phyloP scores from a whole-genome alignment of 2,329 filamentous ascomycete species.

The Sporothrix dimorphospora region DNA sequence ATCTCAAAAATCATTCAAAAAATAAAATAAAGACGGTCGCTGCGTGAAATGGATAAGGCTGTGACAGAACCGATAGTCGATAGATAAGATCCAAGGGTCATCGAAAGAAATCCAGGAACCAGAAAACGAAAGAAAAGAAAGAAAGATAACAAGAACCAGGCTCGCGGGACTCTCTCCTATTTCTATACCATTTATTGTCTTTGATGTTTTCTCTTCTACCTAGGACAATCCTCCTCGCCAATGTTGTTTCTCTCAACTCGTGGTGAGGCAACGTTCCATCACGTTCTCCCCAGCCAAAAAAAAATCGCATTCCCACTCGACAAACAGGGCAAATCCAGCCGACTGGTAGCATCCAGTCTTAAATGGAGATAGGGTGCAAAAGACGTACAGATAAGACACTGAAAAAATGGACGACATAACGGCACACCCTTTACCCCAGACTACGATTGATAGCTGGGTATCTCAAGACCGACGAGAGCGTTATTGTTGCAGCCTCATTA shows the following conservation, averaged over 20 bases:
- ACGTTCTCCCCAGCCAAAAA: background rate
- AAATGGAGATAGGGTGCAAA: too few relatives aligned
- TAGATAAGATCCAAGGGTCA: background rate
- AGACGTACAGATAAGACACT: too few relatives aligned
- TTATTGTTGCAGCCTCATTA: background rate
- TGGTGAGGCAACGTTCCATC: conserved; percentile 17
- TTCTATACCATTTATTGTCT: background rate
- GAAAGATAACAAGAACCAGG: background rate
- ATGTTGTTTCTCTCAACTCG: background rate
- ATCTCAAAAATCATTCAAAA: background rate
- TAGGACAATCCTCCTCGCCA: background rate
- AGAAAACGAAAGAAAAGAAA: background rate
- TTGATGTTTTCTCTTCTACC: background rate
- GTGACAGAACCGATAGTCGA: too few relatives aligned
- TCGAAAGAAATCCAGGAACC: background rate
- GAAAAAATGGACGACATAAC: background rate
- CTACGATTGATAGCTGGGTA: background rate
- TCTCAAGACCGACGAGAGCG: background rate
- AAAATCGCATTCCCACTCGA: background rate
- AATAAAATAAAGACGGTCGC: background rate
- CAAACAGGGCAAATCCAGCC: conserved; percentile 21
- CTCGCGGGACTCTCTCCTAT: background rate
- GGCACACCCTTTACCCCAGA: background rate
- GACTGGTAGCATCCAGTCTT: conserved; percentile 3
- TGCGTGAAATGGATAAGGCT: background rate